Conservation (phyloP, 2,329 filamentous ascomycete species). For the Aureobasidium sp. region DNA sequence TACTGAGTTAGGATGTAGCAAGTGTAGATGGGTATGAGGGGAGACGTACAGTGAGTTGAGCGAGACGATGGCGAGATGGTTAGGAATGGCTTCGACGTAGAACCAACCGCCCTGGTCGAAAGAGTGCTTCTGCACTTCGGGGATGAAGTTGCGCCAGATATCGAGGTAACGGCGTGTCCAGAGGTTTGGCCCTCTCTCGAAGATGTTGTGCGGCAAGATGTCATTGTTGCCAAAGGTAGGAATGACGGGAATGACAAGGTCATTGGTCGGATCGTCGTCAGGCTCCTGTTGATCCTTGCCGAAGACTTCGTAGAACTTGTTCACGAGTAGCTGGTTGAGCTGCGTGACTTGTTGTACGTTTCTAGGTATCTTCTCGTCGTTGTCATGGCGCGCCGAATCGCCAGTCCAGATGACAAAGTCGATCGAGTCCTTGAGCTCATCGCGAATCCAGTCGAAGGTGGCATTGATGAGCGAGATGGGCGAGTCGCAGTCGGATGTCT, state of each 20-base stretch:
- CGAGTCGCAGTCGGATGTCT: slow-evolving; percentile 81
- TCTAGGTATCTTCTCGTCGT: slow-evolving; percentile 54
- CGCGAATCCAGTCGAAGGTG: slow-evolving; percentile 78
- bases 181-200: slow-evolving; percentile 73
- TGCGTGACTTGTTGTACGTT: slow-evolving; percentile 65
- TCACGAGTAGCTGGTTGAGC: slow-evolving; percentile 66
- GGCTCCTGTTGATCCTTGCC: slow-evolving; percentile 42
- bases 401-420: slow-evolving; percentile 33
- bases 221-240: slow-evolving; percentile 97
- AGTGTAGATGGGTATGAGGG: not conserved
- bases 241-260: slow-evolving; percentile 68
- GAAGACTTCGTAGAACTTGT: slow-evolving; percentile 70
- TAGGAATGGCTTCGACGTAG: slow-evolving; percentile 81
- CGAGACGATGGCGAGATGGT: slow-evolving; percentile 79
- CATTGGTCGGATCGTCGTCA: slow-evolving; percentile 42
- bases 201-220: slow-evolving; percentile 92
- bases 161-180: slow-evolving; percentile 71
- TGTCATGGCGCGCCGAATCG: slow-evolving; percentile 32
- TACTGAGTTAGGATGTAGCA: not conserved
- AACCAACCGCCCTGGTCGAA: slow-evolving; percentile 95
- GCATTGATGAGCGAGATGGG: slow-evolving; percentile 73
- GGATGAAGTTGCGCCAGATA: slow-evolving; percentile 82
- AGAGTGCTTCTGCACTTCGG: slow-evolving; percentile 81
- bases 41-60: slow-evolving; percentile 66
- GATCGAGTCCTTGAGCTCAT: slow-evolving; percentile 27